phyloP scores from a whole-genome alignment of 495 filamentous ascomycete genomes.

The Tuber umbilicatum region DNA sequence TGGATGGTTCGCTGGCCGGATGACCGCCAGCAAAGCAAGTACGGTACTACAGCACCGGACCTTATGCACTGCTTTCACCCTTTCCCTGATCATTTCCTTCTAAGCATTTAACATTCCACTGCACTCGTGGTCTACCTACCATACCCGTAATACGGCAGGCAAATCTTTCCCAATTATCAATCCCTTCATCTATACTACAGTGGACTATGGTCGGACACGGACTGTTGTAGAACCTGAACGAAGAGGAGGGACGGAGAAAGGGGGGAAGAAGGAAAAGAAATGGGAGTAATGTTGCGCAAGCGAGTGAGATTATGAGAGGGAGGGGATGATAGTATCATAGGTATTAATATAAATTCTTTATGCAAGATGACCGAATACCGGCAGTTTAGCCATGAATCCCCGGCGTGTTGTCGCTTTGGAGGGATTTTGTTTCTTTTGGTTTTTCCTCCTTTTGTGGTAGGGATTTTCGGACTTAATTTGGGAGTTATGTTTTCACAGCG shows the following conservation, averaged over 20 bases:
- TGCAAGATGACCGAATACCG: conserved; percentile 3
- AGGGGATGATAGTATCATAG: not conserved
- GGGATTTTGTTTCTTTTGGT: not conserved
- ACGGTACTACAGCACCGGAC: not conserved
- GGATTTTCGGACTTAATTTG: not conserved
- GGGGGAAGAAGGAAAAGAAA: not conserved
- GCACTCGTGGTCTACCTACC: not conserved
- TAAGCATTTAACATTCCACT: not conserved
- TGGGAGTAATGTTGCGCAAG: not conserved
- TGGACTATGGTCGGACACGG: not conserved
- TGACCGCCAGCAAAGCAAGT: not conserved
- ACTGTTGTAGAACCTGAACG: not conserved
- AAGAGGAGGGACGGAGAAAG: not conserved
- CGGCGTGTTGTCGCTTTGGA: not conserved
- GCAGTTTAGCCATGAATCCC: conserved; percentile 2
- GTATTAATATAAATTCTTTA: conserved; percentile 1
- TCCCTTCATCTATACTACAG: not conserved
- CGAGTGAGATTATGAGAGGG: not conserved
- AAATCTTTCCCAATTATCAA: not conserved
- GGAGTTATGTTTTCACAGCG: not conserved
- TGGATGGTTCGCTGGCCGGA: not conserved
- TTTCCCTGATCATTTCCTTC: not conserved
- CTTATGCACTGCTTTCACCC: not conserved
- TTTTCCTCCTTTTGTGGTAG: not conserved
- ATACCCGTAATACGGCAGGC: not conserved